Percentiles rank a stretch among this genome's conserved stretches.
phyloP scores from a whole-genome alignment of 352 stramenopile species.

The Hyaloperonospora arabidopsidis region DNA sequence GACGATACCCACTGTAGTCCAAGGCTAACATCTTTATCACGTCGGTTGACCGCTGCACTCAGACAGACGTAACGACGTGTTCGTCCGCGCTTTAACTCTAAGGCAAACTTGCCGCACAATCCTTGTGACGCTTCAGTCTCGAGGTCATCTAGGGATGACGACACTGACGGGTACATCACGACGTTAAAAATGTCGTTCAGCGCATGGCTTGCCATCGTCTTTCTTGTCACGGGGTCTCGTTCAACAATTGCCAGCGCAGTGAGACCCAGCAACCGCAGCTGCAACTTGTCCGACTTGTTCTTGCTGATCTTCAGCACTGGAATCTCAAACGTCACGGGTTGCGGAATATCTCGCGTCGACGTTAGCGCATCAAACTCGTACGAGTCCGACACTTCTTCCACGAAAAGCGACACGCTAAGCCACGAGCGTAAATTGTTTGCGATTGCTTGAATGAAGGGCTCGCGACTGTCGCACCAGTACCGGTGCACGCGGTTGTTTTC shows the following conservation, averaged over 20 bases:
- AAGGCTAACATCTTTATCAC: constrained; percentile 74
- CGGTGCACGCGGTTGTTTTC: constrained; percentile 82
- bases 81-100: constrained; percentile 78
- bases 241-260: constrained; percentile 67
- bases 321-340: constrained; percentile 78
- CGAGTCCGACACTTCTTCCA: constrained; percentile 79
- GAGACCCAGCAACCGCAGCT: constrained; percentile 64
- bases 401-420: constrained; percentile 71
- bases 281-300: constrained; percentile 56
- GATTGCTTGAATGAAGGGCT: constrained; percentile 82
- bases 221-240: constrained; percentile 59
- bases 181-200: constrained; percentile 83
- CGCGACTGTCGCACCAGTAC: constrained; percentile 81
- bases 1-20: constrained; percentile 45
- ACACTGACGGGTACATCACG: constrained; percentile 80
- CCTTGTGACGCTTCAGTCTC: constrained; percentile 47
- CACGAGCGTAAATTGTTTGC: constrained; percentile 83
- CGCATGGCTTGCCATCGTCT: constrained; percentile 54
- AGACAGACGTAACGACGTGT: constrained; percentile 73
- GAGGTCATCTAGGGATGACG: constrained; percentile 43
- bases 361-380: constrained; percentile 78
- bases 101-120: constrained; percentile 64
- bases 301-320: constrained; percentile 84
- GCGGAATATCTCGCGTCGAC: constrained; percentile 67
- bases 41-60: constrained; percentile 46